These are phyloP conservation scores for Paramecium sexaurelia DNA, from an alignment of 73 alveolate genomes.

Conservation along the genomic window DNA sequence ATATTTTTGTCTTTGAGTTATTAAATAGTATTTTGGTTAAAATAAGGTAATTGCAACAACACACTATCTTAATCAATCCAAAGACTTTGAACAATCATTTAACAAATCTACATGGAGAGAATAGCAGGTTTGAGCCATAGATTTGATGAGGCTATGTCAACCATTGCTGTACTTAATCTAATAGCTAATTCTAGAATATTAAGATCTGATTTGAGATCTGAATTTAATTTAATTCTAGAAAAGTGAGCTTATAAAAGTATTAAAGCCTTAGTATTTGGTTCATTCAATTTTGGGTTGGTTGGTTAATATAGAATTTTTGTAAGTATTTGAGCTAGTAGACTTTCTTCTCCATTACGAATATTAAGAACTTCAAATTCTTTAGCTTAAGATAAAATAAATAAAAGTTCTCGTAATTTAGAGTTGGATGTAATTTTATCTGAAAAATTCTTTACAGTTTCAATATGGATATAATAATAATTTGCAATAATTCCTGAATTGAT, in stretches of 20 bases:
- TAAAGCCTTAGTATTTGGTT: slow-evolving; percentile 60
- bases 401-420: background rate
- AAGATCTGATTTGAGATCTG: slow-evolving; percentile 56
- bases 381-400: slow-evolving; percentile 49
- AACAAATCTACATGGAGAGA: slow-evolving; percentile 48
- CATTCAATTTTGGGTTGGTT: slow-evolving; percentile 35
- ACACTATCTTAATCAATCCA: slow-evolving; percentile 64
- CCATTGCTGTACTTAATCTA: slow-evolving; percentile 48
- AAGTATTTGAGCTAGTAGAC: background rate
- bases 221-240: slow-evolving; percentile 39
- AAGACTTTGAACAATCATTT: slow-evolving; percentile 61
- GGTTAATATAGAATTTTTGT: slow-evolving; percentile 7
- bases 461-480: slow-evolving; percentile 56
- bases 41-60: slow-evolving; percentile 46
- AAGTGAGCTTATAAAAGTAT: slow-evolving; percentile 55
- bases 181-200: slow-evolving; percentile 56
- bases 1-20: background rate
- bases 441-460: slow-evolving; percentile 53
- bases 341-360: slow-evolving; percentile 61
- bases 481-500: slow-evolving; percentile 64
- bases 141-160: slow-evolving; percentile 61
- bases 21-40: slow-evolving; percentile 5
- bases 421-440: slow-evolving; percentile 46
- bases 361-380: slow-evolving; percentile 58
- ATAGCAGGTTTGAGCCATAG: slow-evolving; percentile 50